Conservation (phyloP, 2,329 filamentous ascomycete species). For the Cyphellophora europaea region DNA sequence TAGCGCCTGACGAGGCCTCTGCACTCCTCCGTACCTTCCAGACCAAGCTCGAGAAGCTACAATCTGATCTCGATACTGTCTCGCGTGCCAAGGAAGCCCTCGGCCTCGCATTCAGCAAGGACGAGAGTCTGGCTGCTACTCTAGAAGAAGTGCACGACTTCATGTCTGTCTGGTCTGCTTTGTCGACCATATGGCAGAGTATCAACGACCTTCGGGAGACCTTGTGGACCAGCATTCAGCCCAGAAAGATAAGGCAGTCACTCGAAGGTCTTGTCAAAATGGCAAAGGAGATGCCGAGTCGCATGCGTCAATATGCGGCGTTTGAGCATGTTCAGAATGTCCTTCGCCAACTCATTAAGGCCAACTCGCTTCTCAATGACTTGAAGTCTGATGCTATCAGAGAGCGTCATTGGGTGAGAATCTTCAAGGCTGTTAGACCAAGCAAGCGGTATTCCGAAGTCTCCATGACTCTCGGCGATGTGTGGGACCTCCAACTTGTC, state of each 20-base stretch:
- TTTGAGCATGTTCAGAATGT: slow-evolving; percentile 97
- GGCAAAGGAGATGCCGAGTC: slow-evolving; percentile 97
- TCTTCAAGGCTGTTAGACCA: slow-evolving; percentile 91
- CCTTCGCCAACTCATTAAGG: slow-evolving; percentile 78
- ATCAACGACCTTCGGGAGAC: slow-evolving; percentile 87
- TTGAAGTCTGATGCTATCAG: slow-evolving; percentile 94
- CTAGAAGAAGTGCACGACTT: slow-evolving; percentile 97
- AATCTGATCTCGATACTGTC: slow-evolving; percentile 85
- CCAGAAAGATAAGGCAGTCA: slow-evolving; percentile 79
- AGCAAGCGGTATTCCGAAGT: slow-evolving; percentile 89
- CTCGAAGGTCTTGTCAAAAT: slow-evolving; percentile 92
- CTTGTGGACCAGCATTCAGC: slow-evolving; percentile 91
- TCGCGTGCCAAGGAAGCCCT: slow-evolving; percentile 94
- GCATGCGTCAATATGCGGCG: slow-evolving; percentile 98
- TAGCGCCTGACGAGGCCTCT: slow-evolving; percentile 81
- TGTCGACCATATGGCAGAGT: slow-evolving; percentile 94
- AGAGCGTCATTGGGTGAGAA: slow-evolving; percentile 94
- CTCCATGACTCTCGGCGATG: slow-evolving; percentile 93
- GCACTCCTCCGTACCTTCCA: slow-evolving; percentile 76
- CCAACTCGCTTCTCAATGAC: slow-evolving; percentile 78
- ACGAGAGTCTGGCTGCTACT: slow-evolving; percentile 73
- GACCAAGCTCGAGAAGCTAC: slow-evolving; percentile 70
- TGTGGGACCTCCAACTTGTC: slow-evolving; percentile 91
- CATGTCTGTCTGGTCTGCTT: slow-evolving; percentile 93
- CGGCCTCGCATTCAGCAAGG: slow-evolving; percentile 69